A percentile compares a stretch with the other conserved stretches of the same genome.
phyloP scores from a whole-genome alignment of 352 stramenopile species.

The Albugo candida region DNA sequence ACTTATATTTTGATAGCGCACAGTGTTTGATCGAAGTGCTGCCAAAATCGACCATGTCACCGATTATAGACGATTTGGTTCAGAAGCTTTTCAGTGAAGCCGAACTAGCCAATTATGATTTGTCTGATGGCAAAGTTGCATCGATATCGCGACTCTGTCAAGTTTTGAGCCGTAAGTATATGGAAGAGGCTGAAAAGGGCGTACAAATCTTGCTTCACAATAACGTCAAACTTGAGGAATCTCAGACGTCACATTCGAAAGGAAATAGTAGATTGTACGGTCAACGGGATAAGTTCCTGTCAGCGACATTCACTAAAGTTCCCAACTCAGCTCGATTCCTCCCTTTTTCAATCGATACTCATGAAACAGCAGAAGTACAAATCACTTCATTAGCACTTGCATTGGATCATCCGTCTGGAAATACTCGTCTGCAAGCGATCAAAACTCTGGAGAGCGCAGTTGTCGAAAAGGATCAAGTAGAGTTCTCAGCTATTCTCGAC shows the following conservation, averaged over 20 bases:
- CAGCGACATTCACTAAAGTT: conserved; percentile 41
- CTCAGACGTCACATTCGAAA: no score
- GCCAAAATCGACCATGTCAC: conserved; percentile 12
- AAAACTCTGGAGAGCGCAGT: conserved; percentile 40
- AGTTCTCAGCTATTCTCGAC: conserved; percentile 7
- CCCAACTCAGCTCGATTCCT: conserved; percentile 65
- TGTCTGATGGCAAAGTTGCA: conserved; percentile 18
- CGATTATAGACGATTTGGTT: conserved; percentile 19
- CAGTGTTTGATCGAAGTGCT: no score
- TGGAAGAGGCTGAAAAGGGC: conserved; percentile 24
- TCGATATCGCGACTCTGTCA: conserved; percentile 24
- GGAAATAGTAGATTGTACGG: conserved; percentile 12
- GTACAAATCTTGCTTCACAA: conserved; percentile 13
- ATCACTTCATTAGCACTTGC: conserved; percentile 56
- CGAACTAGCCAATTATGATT: conserved; percentile 16
- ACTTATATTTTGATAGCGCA: no score
- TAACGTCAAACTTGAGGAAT: background rate
- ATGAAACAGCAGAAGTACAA: background rate
- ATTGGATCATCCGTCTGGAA: conserved; percentile 54
- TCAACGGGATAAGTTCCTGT: conserved; percentile 35
- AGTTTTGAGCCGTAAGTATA: conserved; percentile 36
- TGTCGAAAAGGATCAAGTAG: conserved; percentile 11
- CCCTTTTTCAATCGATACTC: conserved; percentile 25
- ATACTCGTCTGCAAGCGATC: conserved; percentile 57
- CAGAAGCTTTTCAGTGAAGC: conserved; percentile 25